Base-by-base conservation (phyloP, 2,329 filamentous ascomycete species). In the Apiospora aurea region DNA sequence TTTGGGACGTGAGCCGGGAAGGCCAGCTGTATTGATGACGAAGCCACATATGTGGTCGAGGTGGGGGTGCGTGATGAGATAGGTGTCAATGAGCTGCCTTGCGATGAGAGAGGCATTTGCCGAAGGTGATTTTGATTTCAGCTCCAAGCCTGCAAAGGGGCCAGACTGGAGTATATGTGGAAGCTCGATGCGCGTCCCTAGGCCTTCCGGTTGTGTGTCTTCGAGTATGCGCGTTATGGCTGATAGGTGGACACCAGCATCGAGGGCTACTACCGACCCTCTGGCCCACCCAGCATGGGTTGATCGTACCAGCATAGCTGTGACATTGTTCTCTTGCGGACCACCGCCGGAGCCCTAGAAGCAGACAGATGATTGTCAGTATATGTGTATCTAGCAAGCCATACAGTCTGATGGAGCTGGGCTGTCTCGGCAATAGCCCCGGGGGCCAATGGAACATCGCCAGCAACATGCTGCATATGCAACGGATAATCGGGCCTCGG, bases 61-160 rank as follows among this genome's bases (percentile, higher is more conserved):
- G 82, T 99, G 96, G n/a, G 96, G 94, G 81, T 99, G 96, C 0
- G 96, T 99, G 78, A 99, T 94, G 74, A 98, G 89, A 79, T 96
- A 96, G 0, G 94, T 93, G 66, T 96, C 94, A 72, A 99, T 89
- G 67, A 98, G 89, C 71, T 92, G 89, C 71, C 92, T 89, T 57
- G 95, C 91, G 68, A 99, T 87, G 80, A 97, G 88, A 4, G 93
- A 88, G 1, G 95, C 95, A 80, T 98, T 98, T 67, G 94, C 92
- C 66, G 89, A 85, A 0, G 93, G 85, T 0, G 89, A 92, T 57
- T 87, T 83, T 76, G 90, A 85, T 0, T 92, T 92, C 44, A 98
- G 84, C 71, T 91, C 86, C 24, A 98, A 84, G 0, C 95, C 95
- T 21, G 91, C 87, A 82, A 99, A 98, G 0, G 96, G 93, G 0